Base-by-base conservation (phyloP, 495 filamentous ascomycete species). In the Podospora fimiseda region DNA sequence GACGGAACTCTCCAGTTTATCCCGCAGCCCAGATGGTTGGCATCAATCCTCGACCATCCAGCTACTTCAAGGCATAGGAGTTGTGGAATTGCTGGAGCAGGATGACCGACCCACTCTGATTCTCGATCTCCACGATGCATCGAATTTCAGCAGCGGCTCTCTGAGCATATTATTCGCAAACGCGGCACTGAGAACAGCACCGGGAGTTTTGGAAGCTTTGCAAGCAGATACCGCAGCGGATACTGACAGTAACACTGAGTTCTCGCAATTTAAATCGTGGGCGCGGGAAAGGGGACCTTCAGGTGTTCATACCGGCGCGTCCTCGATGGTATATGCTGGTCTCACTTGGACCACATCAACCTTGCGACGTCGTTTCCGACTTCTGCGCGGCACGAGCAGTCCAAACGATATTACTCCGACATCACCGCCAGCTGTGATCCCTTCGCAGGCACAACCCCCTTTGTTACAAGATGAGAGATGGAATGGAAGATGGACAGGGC, bases 81-180 rank as follows among this genome's bases (percentile, higher is more conserved):
- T 86, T 7, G 57, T 80, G 18, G 85, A 88, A 66, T 65, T 87
- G 20, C 61, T 88, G 43, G 84, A 89, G 44, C 77, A 81, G 46
- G 85, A 88, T 56, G 76, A 81, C 23, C 67, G 84, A 20, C 84
- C 83, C 18, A 84, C 82, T 6, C 87, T 89, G 57, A 74, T 88
- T 48, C 66, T 87, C 14, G 85, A 89, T 53, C 66, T 85, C 8
- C 70, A 63, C 24, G 79, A 83, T 52, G 53, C 70, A 5, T 58
- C 61, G n/a, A 81, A 80, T 60, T 76, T 62, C 54, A 69, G 59
- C 23, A 68, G 80, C 2, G 79, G 74, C 0, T 67, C 73, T 18
- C 63, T 87, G 18, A 70, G 74, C 14, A 69, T 84, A 7, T 41
- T 84, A 0, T 87, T 79, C 64, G 74, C 76, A 2, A 89, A 88